Base-by-base conservation (phyloP, 176 grass and related monocot species). In the Avena insularis region DNA sequence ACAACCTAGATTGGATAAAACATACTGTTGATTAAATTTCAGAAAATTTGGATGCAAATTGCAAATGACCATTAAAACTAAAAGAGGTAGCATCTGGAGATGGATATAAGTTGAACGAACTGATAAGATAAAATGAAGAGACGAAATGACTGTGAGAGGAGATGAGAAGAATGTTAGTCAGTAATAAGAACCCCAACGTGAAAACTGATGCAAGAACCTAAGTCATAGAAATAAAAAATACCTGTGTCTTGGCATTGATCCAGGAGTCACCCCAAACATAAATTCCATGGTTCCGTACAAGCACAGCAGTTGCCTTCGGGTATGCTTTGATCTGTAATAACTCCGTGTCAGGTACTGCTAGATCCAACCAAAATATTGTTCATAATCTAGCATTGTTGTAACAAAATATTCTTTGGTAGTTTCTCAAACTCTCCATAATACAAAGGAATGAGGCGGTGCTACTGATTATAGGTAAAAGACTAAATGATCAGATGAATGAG, bases 181-280 rank as follows among this genome's bases (percentile, higher is more conserved):
- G 35, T 35, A 70, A 77, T 54, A 54, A 77, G 27, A 49, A 31
- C 49, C 50, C 48, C 9, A 51, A 53, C 27, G 25, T 77, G 74
- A 77, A 35, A 77, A 55, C 50, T 35, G 49, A 54, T 77, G 50
- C 49, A 77, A 50, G 55, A 77, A 35, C 14, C 25, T 10, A 77
- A 17, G 74, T 55, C 50, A 77, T 33, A 15, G 74, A 55, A 55
- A 77, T 33, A 33, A 77, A 77, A 82, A 35, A 85, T 15, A 94
- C 93, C 89, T 98, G 96, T 84, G 96, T 98, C 82, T 98, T 98
- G 36, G 90, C 84, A 92, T 87, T 96, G 77, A 98, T 96, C 96
- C 96, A 98, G 66, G 96, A 92, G 88, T 98, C 96, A 49, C 96
- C 96, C 96, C 93, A 98, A 60, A 98, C 66, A 91, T 95, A 98